Evolutionary conservation across 108 stramenopile genomes (phyloP).

Genomic region (Nitzschia palea): DNA sequence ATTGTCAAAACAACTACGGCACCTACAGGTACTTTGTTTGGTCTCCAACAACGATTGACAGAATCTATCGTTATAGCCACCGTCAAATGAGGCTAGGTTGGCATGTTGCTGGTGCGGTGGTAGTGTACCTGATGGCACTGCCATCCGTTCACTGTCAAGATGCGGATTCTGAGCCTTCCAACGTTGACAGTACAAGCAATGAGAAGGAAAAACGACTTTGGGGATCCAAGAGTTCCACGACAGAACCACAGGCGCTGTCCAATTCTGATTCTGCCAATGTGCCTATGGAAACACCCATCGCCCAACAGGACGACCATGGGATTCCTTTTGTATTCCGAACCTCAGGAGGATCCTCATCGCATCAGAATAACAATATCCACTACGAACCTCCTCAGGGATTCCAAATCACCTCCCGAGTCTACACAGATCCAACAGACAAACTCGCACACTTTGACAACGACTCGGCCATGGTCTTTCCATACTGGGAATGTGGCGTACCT

Average conservation of each 20-base stretch:
- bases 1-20: too few species aligned
- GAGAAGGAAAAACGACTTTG: conserved; percentile 3
- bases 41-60: too few species aligned
- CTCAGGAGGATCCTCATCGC: background rate
- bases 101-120: background rate
- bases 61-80: too few species aligned
- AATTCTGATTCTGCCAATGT: background rate
- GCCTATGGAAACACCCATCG: too few species aligned
- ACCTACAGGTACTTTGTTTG: too few species aligned
- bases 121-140: background rate
- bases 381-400: conserved; percentile 41
- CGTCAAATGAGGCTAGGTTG: background rate
- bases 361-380: background rate
- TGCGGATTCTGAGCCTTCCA: background rate
- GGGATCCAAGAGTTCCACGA: conserved; percentile 4
- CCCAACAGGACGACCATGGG: conserved; percentile 2
- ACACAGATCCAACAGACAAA: conserved; percentile 54
- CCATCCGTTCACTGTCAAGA: background rate
- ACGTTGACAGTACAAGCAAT: background rate
- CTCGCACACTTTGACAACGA: conserved; percentile 50
- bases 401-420: conserved; percentile 42
- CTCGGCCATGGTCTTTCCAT: conserved; percentile 39
- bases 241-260: background rate
- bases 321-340: background rate
- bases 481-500: conserved; percentile 50